A percentile compares a stretch with the other conserved stretches of the same genome.
Conservation (phyloP, 1,284 basidiomycete species). For the Melampsora americana region DNA sequence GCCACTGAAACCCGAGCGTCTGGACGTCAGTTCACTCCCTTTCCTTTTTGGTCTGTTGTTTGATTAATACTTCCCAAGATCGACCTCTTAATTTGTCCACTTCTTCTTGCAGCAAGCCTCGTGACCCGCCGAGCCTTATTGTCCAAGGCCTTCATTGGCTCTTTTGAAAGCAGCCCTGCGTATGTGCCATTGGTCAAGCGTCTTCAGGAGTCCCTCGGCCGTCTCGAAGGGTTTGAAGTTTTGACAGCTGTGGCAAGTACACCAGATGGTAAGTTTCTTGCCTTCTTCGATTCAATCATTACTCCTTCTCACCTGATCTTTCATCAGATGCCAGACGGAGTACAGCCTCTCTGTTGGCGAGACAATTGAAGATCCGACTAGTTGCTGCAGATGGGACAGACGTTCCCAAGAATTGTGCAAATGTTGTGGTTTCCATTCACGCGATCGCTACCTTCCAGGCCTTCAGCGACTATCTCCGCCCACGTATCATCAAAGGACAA, state of each 20-base stretch:
- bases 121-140: not conserved
- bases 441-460: constrained; percentile 95
- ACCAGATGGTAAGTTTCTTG: constrained; percentile 63
- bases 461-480: constrained; percentile 86
- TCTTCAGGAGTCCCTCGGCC: constrained; percentile 83
- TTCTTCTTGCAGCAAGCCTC: not conserved
- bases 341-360: constrained; percentile 77
- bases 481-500: constrained; percentile 74
- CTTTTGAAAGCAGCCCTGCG: constrained; percentile 46
- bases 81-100: too few species aligned
- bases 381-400: constrained; percentile 80
- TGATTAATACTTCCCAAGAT: not conserved
- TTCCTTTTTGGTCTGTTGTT: constrained; percentile 35
- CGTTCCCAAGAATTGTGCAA: constrained; percentile 75
- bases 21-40: constrained; percentile 56
- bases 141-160: constrained; percentile 43
- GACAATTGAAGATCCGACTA: constrained; percentile 80
- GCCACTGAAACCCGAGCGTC: constrained; percentile 66
- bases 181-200: constrained; percentile 84
- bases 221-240: constrained; percentile 92
- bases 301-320: constrained; percentile 45
- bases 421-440: constrained; percentile 90
- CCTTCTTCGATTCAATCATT: constrained; percentile 4
- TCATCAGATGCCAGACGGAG: constrained; percentile 72
- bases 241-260: constrained; percentile 71